Base-by-base conservation (phyloP, 495 filamentous ascomycete species). In the Trichoderma erinaceum region DNA sequence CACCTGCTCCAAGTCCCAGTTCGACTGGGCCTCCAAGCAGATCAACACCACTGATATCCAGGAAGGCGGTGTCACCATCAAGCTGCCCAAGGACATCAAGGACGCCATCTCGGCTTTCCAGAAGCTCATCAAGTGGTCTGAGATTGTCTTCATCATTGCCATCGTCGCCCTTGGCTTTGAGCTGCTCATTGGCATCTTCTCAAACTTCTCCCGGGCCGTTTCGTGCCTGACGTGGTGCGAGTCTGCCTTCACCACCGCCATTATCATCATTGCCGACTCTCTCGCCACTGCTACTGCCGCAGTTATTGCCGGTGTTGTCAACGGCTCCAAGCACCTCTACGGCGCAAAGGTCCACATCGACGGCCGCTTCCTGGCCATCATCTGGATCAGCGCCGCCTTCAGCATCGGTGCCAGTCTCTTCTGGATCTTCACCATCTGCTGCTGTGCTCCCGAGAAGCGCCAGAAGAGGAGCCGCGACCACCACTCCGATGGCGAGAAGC, bases 381-480 rank as follows among this genome's bases (percentile, higher is more conserved):
- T 87, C 64, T 98, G 94, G 94, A 77, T 97, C 64, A 89, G 88
- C 64, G 89, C 88, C 13, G 89, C 83, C 41, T 95, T 96, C 76
- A 87, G 89, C 61, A 71, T 92, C 27, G 90, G 74, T 63, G 87
- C 87, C 16, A 83, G 83, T 68, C 71, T 96, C 72, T 97, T 97
- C 88, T 98, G 94, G 94, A 80, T 90, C 71, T 86, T 96, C 78
- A 91, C 87, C 77, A 83, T 87, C 67, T 97, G 94, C 89, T 97
- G 93, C 87, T 97, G 94, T 83, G 73, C 76, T 65, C 79, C 78
- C 63, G 80, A 80, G 72, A 73, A 78, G 68, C 69, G 63, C 68
- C 35, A 46, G 48, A 66, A 69, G 32, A 21, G 63, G 25, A 58
- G 67, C 29, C 29, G 29, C 29, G 29, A 29, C 58, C 68, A 68